A percentile compares a stretch with the other conserved stretches of the same genome.
These are phyloP conservation scores for Backusella mclennaniae DNA, from an alignment of 192 early-diverging fungal genomes.

Conservation along the genomic window DNA sequence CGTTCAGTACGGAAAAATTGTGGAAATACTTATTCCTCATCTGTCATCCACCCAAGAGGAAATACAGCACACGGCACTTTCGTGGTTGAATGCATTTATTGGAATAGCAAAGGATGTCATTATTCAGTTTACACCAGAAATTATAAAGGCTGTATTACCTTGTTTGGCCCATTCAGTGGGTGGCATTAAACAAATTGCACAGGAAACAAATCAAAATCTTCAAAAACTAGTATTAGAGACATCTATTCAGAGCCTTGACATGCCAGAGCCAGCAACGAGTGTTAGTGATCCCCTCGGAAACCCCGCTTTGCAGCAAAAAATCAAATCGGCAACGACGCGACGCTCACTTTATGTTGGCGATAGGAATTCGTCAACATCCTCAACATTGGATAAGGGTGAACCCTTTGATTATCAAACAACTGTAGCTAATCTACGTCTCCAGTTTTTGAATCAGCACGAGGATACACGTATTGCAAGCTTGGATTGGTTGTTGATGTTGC, in stretches of 20 bases:
- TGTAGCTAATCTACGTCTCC: constrained; percentile 73
- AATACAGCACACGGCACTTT: constrained; percentile 87
- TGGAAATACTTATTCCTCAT: constrained; percentile 83
- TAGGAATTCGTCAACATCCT: not conserved
- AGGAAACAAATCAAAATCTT: constrained; percentile 79
- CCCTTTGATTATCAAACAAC: constrained; percentile 86
- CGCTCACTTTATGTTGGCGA: not conserved
- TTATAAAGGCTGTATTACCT: constrained; percentile 85
- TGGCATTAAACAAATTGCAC: constrained; percentile 69
- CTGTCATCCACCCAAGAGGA: constrained; percentile 77
- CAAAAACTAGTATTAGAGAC: constrained; percentile 74
- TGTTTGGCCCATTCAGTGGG: constrained; percentile 75
- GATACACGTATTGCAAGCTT: constrained; percentile 89
- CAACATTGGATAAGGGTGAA: constrained; percentile 35
- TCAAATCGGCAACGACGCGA: not conserved
- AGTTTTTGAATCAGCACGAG: constrained; percentile 87
- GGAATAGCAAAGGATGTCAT: constrained; percentile 78
- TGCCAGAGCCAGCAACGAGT: constrained; percentile 25
- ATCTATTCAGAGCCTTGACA: constrained; percentile 26
- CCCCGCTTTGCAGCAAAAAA: not conserved
- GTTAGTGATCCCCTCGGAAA: constrained; percentile 8
- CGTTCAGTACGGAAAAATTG: constrained; percentile 83
- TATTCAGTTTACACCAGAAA: constrained; percentile 75
- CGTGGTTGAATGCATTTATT: constrained; percentile 93
- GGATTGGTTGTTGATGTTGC: constrained; percentile 97